Conservation (phyloP, 345 rosid genomes). For the Noccaea bulbosa region DNA sequence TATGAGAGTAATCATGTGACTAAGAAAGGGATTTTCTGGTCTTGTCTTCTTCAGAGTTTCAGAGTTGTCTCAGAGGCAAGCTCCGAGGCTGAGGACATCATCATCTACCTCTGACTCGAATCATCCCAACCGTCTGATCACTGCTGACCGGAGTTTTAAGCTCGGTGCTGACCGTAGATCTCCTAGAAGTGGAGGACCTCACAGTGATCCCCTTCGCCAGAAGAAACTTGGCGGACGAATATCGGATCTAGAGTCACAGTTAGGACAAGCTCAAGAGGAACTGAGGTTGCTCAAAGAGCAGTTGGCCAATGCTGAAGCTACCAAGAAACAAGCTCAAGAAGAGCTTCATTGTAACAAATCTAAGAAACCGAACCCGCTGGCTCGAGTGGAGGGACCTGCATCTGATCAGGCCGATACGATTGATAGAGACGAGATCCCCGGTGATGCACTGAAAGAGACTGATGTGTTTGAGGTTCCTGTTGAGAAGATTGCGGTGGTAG, state of each 20-base stretch:
- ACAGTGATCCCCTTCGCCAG: conserved; percentile 59
- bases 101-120: conserved; percentile 65
- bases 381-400: conserved; percentile 27
- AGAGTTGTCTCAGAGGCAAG: conserved; percentile 78
- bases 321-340: conserved; percentile 73
- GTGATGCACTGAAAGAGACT: conserved; percentile 56
- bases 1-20: conserved; percentile 2
- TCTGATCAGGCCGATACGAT: conserved; percentile 32
- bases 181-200: conserved; percentile 67
- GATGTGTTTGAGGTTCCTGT: conserved; percentile 76
- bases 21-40: background rate
- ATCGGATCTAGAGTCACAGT: conserved; percentile 85
- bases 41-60: conserved; percentile 44
- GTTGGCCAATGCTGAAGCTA: conserved; percentile 80
- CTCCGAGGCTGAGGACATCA: conserved; percentile 68
- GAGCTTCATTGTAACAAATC: conserved; percentile 55
- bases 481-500: conserved; percentile 49
- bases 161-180: conserved; percentile 68
- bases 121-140: conserved; percentile 52
- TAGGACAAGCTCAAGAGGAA: conserved; percentile 92
- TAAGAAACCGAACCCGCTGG: conserved; percentile 47
- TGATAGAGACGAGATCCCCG: conserved; percentile 51
- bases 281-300: conserved; percentile 77
- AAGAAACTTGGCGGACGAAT: conserved; percentile 89
- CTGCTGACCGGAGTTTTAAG: conserved; percentile 71